Base-by-base conservation (phyloP, 2,329 filamentous ascomycete species). In the Phaeophleospora eucalypticola region DNA sequence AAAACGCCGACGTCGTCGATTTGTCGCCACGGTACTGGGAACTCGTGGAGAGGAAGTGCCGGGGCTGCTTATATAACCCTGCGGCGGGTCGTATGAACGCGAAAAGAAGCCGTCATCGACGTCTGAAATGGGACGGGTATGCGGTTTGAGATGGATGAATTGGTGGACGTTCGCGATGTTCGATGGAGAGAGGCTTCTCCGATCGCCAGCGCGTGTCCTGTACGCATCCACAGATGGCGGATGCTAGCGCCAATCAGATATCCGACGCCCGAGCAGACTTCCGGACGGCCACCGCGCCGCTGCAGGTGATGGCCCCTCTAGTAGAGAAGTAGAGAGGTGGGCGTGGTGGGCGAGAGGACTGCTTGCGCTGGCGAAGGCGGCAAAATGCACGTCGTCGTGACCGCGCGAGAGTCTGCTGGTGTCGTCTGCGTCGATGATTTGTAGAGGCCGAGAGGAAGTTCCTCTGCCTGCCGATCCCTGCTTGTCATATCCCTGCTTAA, bases 401-500 rank as follows among this genome's bases (percentile, higher is more conserved):
- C 12, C 24, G 24, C n/a, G n/a, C n/a, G n/a, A n/a, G n/a, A n/a
- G n/a, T n/a, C 7, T 12, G 24, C 12, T 12, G 24, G 6, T 12
- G 24, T 29, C 24, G 24, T 29, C 12, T 12, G 24, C 6, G 24
- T 29, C 24, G 12, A 29, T 29, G 24, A 29, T 29, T 12, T 29
- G 24, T 29, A 29, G 24, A 29, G 24, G 24, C 24, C 6, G 7
- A 29, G 24, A 6, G 24, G 12, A 12, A 12, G 24, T 17, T 37
- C n/a, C 10, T 37, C 19, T 10, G 36, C 36, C 36, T 37, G 36
- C 36, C n/a, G 36, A 37, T 37, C 36, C 8, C 12, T 37, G 36
- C 36, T 17, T 19, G 10, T 19, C 18, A 19, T 19, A 37, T 37
- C 15, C 16, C 36, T 37, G 36, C 36, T 4, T 4, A 10, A 19